These are phyloP conservation scores for Fusarium austroafricanum DNA, from an alignment of 2,329 filamentous ascomycete species.

Conservation along the genomic window DNA sequence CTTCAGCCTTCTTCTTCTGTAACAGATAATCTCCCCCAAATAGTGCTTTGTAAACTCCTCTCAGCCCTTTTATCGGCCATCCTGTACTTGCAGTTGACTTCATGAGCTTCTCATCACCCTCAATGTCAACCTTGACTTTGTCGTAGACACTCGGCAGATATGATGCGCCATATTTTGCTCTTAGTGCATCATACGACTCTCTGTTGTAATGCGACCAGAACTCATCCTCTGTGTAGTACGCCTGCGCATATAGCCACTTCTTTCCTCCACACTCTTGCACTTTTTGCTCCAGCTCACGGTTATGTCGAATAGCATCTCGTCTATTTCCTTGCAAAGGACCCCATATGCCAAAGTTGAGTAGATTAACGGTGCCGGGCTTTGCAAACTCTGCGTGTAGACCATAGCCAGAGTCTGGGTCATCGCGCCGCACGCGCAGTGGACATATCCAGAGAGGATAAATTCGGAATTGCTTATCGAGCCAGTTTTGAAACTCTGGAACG, in stretches of 20 bases:
- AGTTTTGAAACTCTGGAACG: conserved; percentile 59
- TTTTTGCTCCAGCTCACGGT: conserved; percentile 70
- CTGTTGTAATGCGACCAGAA: conserved; percentile 75
- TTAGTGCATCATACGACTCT: conserved; percentile 67
- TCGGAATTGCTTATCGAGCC: conserved; percentile 57
- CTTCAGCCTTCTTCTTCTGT: conserved; percentile 46
- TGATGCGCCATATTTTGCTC: conserved; percentile 68
- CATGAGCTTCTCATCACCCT: conserved; percentile 48
- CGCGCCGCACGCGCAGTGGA: conserved; percentile 59
- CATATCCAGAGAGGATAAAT: conserved; percentile 70
- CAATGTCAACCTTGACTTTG: conserved; percentile 68
- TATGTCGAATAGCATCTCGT: conserved; percentile 62
- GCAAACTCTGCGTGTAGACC: conserved; percentile 62
- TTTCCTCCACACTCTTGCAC: conserved; percentile 70
- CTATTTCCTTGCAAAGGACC: conserved; percentile 59
- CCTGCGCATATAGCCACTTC: conserved; percentile 78
- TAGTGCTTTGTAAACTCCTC: conserved; percentile 59
- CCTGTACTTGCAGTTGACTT: conserved; percentile 49
- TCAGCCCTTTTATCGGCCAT: conserved; percentile 60
- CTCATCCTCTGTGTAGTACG: conserved; percentile 74
- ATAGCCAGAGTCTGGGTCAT: conserved; percentile 55
- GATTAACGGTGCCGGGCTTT: conserved; percentile 51
- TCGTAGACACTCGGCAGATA: conserved; percentile 74
- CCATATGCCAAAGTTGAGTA: conserved; percentile 75
- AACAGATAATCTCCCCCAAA: conserved; percentile 61